Evolutionary conservation across 192 early-diverging fungal genomes (phyloP).

Genomic region (Coemansia sp.): DNA sequence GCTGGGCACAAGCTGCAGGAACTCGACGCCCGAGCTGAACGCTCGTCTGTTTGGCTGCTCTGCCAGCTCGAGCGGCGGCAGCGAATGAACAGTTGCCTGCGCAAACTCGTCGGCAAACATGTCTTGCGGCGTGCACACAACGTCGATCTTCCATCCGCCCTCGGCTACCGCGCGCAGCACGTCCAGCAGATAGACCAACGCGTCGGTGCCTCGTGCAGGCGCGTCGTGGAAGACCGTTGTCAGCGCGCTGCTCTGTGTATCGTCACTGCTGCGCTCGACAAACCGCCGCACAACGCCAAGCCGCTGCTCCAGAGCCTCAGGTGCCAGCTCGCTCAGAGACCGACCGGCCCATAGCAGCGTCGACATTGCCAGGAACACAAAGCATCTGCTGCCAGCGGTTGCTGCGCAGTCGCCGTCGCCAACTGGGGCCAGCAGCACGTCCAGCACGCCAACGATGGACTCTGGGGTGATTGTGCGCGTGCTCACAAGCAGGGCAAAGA

Average conservation of each 20-base stretch:
- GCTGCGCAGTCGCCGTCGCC: slow-evolving; percentile 10
- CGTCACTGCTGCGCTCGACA: slow-evolving; percentile 20
- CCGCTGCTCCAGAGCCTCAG: slow-evolving; percentile 32
- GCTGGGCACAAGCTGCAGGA: slow-evolving; percentile 46
- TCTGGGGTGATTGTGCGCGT: slow-evolving; percentile 71
- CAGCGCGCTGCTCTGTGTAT: slow-evolving; percentile 19
- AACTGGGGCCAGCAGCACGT: slow-evolving; percentile 63
- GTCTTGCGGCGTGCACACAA: slow-evolving; percentile 35
- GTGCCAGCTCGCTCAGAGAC: slow-evolving; percentile 18
- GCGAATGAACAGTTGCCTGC: slow-evolving; percentile 42
- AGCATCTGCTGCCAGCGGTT: slow-evolving; percentile 60
- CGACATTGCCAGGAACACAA: slow-evolving; percentile 74
- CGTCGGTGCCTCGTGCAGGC: slow-evolving; percentile 31
- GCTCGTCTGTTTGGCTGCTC: neutral
- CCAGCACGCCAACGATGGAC: slow-evolving; percentile 66
- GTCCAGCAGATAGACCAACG: slow-evolving; percentile 34
- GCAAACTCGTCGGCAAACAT: slow-evolving; percentile 43
- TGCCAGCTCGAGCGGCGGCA: slow-evolving; percentile 35
- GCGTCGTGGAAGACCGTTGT: slow-evolving; percentile 40
- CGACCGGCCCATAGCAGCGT: slow-evolving; percentile 77
- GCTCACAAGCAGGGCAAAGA: slow-evolving; percentile 79
- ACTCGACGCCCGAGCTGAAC: slow-evolving; percentile 23
- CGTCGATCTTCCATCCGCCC: slow-evolving; percentile 41
- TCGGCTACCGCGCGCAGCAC: slow-evolving; percentile 29
- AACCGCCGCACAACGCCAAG: slow-evolving; percentile 26